These are phyloP conservation scores for Talaromyces atroroseus DNA, from an alignment of 2,329 filamentous ascomycete species.

Conservation along the genomic window DNA sequence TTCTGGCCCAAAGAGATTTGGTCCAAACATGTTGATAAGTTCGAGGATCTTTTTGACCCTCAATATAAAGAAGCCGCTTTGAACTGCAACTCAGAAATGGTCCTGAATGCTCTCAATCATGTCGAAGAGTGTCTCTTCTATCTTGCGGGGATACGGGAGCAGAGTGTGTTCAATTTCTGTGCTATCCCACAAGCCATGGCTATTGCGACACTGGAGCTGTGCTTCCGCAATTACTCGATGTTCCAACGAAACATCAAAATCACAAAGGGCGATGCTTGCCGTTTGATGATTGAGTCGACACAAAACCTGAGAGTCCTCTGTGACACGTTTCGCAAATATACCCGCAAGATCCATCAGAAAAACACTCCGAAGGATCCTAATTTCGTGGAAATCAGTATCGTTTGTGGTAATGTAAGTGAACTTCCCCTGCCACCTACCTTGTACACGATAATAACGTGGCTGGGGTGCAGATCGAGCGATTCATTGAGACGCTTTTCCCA, in stretches of 20 bases:
- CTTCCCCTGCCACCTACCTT: background rate
- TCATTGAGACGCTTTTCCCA: slow-evolving; percentile 91
- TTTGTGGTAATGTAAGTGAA: slow-evolving; percentile 69
- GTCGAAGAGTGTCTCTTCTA: slow-evolving; percentile 96
- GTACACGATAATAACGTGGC: background rate
- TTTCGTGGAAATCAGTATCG: slow-evolving; percentile 84
- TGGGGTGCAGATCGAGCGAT: slow-evolving; percentile 71
- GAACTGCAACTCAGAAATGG: slow-evolving; percentile 87
- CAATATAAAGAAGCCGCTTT: slow-evolving; percentile 72
- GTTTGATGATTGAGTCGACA: slow-evolving; percentile 85
- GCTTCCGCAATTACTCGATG: slow-evolving; percentile 85
- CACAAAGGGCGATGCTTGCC: slow-evolving; percentile 87
- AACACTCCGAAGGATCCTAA: slow-evolving; percentile 91
- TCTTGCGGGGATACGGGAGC: slow-evolving; percentile 87
- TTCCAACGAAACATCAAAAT: slow-evolving; percentile 92
- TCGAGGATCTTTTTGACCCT: slow-evolving; percentile 82
- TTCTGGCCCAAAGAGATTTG: slow-evolving; percentile 98
- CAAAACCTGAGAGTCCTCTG: slow-evolving; percentile 81
- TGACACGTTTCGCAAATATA: slow-evolving; percentile 73
- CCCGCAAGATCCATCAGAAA: slow-evolving; percentile 80
- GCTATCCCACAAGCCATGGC: slow-evolving; percentile 97
- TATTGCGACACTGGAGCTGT: slow-evolving; percentile 85
- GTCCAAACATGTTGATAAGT: slow-evolving; percentile 88
- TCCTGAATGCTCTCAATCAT: slow-evolving; percentile 79
- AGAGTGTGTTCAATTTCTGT: slow-evolving; percentile 98